These are phyloP conservation scores for Lotmaria passim DNA, from an alignment of 208 protist genomes.

Conservation along the genomic window DNA sequence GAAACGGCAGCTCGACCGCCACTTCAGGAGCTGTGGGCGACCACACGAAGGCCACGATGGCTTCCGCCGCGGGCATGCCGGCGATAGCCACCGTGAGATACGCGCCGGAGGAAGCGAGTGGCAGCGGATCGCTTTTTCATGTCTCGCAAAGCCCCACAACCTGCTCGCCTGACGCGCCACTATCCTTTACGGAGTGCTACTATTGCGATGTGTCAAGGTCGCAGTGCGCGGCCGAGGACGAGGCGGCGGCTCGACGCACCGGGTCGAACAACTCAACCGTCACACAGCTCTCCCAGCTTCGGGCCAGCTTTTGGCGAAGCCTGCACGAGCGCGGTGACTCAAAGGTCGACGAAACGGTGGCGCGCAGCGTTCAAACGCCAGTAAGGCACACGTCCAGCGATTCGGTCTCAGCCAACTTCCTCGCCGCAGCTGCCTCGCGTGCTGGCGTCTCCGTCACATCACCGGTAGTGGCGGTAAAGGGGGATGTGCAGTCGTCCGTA, in stretches of 20 bases:
- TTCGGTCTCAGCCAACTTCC: neutral
- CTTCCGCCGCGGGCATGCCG: neutral
- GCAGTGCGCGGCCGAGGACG: constrained; percentile 4
- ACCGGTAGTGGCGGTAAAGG: neutral
- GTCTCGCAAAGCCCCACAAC: constrained; percentile 15
- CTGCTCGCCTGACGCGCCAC: constrained; percentile 12
- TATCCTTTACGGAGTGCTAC: constrained; percentile 30
- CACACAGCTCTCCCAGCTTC: constrained; percentile 27
- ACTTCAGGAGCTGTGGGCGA: neutral
- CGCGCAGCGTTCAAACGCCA: constrained; percentile 1
- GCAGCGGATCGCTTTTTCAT: constrained; percentile 11
- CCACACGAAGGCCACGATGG: neutral
- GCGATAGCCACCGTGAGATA: neutral
- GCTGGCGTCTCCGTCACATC: constrained; percentile 1
- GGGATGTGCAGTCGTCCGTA: too few relatives aligned
- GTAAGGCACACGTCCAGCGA: neutral
- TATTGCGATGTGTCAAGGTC: constrained; percentile 16
- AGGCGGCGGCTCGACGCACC: constrained; percentile 13
- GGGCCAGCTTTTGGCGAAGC: constrained; percentile 31
- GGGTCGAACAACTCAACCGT: constrained; percentile 22
- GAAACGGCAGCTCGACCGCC: neutral
- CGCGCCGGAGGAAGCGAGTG: neutral
- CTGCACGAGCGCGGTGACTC: constrained; percentile 12
- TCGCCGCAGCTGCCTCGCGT: neutral
- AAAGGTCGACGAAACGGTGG: constrained; percentile 8